Base-by-base conservation (phyloP, 2,329 filamentous ascomycete genomes). In the Orbilia oligospora region DNA sequence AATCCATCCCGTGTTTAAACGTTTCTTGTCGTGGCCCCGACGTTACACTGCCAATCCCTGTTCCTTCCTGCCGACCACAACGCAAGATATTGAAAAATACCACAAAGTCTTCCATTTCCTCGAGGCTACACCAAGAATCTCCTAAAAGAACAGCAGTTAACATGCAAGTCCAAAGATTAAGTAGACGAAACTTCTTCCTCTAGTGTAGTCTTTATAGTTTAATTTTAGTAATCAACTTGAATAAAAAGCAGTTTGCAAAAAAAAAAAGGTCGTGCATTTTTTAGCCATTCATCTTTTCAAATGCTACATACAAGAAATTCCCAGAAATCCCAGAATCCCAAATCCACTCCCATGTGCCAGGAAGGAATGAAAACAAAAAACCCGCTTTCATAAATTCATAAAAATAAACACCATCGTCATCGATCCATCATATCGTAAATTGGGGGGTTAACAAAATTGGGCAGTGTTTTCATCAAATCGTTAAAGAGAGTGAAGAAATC, bases 221-320 rank as follows among this genome's bases (percentile, higher is more conserved):
- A 30, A 4, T 3, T 8, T 30, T n/a, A 41, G 8, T 3, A 5
- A 41, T 8, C 8, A 41, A 41, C 3, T 41, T 8, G 14, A 44
- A 44, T 20, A 10, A 48, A 48, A 20, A 30, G 27, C 18, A 16
- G 2, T 27, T 44, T 20, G 22, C 44, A 1, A 22, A 44, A 44
- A 44, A 41, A 27, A 44, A 44, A 58, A 12, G 5, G 27, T 18
- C 6, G 22, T 61, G 56, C 20, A 44, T 44, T 61, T 44, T 61
- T 27, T 44, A 44, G 36, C 36, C 22, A 44, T 61, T 44, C 36
- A 27, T 61, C 20, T 30, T n/a, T 14, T 10, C 20, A 61, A 61
- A 41, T 61, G 33, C 56, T 65, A 65, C 41, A 65, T 65, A 49
- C 61, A 65, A 65, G n/a, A 61, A 61, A 46, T 5, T 20, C 44